Evolutionary conservation across 2,329 filamentous ascomycete species (phyloP).

Genomic region (Colletotrichum acutatum): DNA sequence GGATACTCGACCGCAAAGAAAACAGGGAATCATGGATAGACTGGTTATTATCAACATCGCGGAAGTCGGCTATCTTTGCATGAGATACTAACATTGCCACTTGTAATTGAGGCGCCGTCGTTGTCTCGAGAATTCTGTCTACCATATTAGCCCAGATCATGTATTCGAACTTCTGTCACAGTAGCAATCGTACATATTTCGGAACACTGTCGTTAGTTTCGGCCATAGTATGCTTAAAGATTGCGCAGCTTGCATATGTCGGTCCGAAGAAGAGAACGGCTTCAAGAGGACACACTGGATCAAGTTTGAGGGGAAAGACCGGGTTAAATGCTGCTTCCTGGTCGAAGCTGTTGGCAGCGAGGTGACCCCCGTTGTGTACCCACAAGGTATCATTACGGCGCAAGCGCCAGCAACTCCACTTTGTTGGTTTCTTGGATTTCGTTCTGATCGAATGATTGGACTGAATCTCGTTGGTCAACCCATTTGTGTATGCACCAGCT

Average conservation of each 20-base stretch:
- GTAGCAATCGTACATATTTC: too few relatives aligned
- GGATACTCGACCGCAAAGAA: conserved; percentile 10
- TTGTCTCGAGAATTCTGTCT: background rate
- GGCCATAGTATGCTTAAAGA: background rate
- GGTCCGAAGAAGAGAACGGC: too few relatives aligned
- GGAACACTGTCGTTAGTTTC: too few relatives aligned
- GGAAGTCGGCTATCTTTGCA: background rate
- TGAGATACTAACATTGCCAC: background rate
- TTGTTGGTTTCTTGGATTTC: background rate
- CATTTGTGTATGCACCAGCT: background rate
- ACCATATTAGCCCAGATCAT: fast-evolving
- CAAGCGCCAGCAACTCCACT: background rate
- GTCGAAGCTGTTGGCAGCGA: background rate
- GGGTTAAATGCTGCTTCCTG: background rate
- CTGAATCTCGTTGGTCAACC: background rate
- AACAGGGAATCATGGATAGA: background rate
- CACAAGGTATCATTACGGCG: background rate
- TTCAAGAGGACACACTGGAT: background rate
- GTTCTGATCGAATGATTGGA: background rate
- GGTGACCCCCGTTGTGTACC: too few relatives aligned
- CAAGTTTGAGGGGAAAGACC: background rate
- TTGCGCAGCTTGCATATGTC: background rate
- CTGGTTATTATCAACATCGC: background rate
- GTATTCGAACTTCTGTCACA: fast-evolving
- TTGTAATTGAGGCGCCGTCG: background rate